These are phyloP conservation scores for Pseudomonodictys pantanalensis DNA, from an alignment of 495 filamentous ascomycete species.

Conservation along the genomic window DNA sequence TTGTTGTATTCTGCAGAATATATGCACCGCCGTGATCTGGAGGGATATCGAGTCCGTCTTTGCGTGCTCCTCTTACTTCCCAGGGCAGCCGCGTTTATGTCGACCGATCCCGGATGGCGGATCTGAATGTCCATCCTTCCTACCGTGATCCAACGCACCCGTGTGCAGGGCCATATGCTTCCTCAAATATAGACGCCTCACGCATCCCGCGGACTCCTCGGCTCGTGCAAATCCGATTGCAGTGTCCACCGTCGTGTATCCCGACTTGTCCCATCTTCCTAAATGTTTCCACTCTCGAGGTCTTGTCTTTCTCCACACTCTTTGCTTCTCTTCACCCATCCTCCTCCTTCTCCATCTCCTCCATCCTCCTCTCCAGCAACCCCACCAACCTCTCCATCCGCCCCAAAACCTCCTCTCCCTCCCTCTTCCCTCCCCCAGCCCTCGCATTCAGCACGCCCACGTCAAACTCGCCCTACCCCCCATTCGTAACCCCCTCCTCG, in stretches of 20 bases:
- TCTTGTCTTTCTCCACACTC: background rate
- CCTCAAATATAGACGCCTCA: too few relatives aligned
- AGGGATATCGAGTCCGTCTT: too few relatives aligned
- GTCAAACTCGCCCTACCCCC: conserved; percentile 63
- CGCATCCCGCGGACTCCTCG: too few relatives aligned
- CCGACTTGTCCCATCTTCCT: background rate
- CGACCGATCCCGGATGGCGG: too few relatives aligned
- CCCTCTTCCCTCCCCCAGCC: conserved; percentile 69
- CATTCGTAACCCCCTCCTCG: conserved; percentile 47
- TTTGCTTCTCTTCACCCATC: background rate
- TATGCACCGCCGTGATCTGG: too few relatives aligned
- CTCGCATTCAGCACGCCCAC: conserved; percentile 83
- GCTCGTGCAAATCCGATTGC: too few relatives aligned
- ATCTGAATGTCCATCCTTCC: too few relatives aligned
- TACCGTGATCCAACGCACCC: too few relatives aligned
- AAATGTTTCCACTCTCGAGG: background rate
- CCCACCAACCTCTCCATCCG: conserved; percentile 55
- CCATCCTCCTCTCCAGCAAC: conserved; percentile 16
- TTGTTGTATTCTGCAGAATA: too few relatives aligned
- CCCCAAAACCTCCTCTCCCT: conserved; percentile 75
- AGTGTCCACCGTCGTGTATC: background rate
- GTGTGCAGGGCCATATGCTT: too few relatives aligned
- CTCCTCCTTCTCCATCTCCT: conserved; percentile 1
- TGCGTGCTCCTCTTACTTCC: too few relatives aligned
- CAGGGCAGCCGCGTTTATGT: too few relatives aligned